phyloP scores from a whole-genome alignment of 306 rosid species.

The Geum urbanum region DNA sequence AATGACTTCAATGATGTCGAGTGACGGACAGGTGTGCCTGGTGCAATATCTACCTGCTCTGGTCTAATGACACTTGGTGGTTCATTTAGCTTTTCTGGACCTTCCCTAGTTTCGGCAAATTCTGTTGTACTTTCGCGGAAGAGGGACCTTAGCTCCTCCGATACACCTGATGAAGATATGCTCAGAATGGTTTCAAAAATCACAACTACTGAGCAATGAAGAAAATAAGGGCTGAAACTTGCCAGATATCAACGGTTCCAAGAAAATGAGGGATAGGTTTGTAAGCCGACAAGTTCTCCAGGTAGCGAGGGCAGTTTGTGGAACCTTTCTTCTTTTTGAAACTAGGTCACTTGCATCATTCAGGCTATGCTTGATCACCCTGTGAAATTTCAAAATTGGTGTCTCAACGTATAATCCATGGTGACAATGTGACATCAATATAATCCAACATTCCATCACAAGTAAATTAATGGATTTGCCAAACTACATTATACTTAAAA shows the following conservation, averaged over 20 bases:
- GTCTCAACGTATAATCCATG: conserved; percentile 4
- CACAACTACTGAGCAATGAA: conserved; percentile 9
- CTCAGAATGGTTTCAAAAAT: conserved; percentile 26
- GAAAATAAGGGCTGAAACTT: conserved; percentile 34
- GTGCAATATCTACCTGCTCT: conserved; percentile 19
- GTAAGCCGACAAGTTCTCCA: conserved; percentile 34
- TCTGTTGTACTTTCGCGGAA: conserved; percentile 23
- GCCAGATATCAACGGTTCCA: conserved; percentile 56
- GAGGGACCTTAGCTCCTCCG: conserved; percentile 36
- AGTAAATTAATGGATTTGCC: not conserved
- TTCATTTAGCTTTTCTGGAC: conserved; percentile 16
- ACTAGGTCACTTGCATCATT: conserved; percentile 50
- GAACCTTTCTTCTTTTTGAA: conserved; percentile 43
- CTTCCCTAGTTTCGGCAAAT: not conserved
- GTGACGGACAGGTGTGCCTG: not conserved
- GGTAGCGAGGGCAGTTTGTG: conserved; percentile 30
- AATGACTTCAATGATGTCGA: conserved; percentile 31
- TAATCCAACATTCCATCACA: not conserved
- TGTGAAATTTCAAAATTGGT: conserved; percentile 35
- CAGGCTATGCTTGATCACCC: conserved; percentile 47
- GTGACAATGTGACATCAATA: not conserved
- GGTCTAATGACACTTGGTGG: conserved; percentile 30
- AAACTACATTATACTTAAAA: not conserved
- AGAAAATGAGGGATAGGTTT: conserved; percentile 40
- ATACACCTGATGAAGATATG: conserved; percentile 42